Evolutionary conservation across 106 monocot genomes (phyloP).

Genomic region (Agapanthus africanus): DNA sequence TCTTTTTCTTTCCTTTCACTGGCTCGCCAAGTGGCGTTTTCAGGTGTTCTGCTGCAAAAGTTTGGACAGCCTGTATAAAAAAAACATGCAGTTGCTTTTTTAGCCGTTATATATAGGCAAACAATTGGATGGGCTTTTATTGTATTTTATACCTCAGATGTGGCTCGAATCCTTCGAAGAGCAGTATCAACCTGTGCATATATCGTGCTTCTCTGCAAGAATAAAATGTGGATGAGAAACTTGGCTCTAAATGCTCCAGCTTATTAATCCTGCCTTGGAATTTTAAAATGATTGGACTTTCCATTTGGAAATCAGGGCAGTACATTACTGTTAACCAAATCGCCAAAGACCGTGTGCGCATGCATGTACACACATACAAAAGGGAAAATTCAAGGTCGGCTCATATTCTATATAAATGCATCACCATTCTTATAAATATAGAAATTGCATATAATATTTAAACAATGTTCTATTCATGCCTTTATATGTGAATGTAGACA

Average conservation of each 20-base stretch:
- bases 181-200: conserved; percentile 92
- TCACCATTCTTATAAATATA: background rate
- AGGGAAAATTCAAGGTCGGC: too few species aligned
- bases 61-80: conserved; percentile 58
- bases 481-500: background rate
- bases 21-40: conserved; percentile 89
- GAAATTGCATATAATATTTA: background rate
- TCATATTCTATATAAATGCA: too few species aligned
- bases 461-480: background rate
- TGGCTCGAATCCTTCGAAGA: conserved; percentile 70
- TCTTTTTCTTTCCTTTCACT: conserved; percentile 79
- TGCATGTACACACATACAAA: background rate
- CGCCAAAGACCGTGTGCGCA: background rate
- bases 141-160: conserved; percentile 98
- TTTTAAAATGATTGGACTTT: too few species aligned
- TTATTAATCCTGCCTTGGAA: too few species aligned
- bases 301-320: too few species aligned
- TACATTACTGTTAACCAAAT: too few species aligned
- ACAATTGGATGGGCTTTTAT: too few species aligned
- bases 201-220: conserved; percentile 72
- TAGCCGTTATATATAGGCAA: too few species aligned
- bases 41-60: conserved; percentile 82
- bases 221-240: conserved; percentile 3
- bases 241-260: background rate
- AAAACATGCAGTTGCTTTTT: too few species aligned